Evolutionary conservation across 2,329 filamentous ascomycete genomes (phyloP), one percentile per base, ranked within the genome.

Genomic region (Neophaeococcomyces aloes): DNA sequence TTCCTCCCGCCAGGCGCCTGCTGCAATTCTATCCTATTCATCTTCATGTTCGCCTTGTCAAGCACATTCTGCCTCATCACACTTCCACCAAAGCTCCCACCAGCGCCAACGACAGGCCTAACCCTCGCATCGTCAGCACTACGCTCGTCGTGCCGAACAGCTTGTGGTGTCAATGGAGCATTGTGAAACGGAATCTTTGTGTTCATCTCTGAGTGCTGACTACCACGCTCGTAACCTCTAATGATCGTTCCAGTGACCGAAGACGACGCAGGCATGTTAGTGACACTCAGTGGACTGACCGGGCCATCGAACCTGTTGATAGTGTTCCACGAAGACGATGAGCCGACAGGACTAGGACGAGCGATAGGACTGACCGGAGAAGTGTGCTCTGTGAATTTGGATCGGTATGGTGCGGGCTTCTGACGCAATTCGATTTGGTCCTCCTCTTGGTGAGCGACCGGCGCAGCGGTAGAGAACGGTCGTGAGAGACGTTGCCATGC

Each of bases 401-500:
- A 33, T 19, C 11, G 5, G 39, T 27, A 27, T 15, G 39, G 30
- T 14, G 13, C 11, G 8, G 17, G 29, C 14, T 42, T 42, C 29
- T 14, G 38, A 7, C 30, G n/a, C n/a, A 42, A 30, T 19, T 42
- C 39, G 23, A 29, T 19, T 29, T 42, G 30, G 14, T 42, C 39
- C 27, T 42, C 39, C 25, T 27, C 8, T 14, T 31, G 15, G 8
- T 21, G 13, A 8, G 29, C 30, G 34, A 13, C 37, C 4, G 39
- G 30, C 19, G n/a, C 23, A n/a, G 23, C 10, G 5, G 34, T 35
- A 6, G 39, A 34, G 31, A 42, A 42, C 4, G 39, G 39, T n/a
- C 23, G 39, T n/a, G 39, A 42, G 11, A 42, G 39, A n/a, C 39
- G 39, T 19, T 42, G 39, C 39, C 46, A 96, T 69, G 60, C 93